These are phyloP conservation scores for Trichoderma koningiopsis DNA, from an alignment of 2,329 filamentous ascomycete genomes.

Conservation along the genomic window DNA sequence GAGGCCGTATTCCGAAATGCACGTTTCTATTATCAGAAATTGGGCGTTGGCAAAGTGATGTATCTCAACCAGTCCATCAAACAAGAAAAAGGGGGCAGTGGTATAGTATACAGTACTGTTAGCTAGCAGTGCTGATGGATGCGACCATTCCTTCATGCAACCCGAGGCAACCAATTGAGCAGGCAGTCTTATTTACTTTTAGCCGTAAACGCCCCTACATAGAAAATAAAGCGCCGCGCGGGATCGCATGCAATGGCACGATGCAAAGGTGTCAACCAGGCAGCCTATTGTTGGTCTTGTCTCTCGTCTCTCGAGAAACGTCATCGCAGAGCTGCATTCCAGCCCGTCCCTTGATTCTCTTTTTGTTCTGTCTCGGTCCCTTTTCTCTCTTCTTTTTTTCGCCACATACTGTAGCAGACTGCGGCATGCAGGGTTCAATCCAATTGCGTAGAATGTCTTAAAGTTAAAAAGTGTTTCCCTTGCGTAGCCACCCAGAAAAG, in stretches of 20 bases:
- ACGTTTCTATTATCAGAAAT: neutral
- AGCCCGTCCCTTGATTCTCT: neutral
- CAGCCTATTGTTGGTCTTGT: neutral
- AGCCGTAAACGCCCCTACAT: neutral
- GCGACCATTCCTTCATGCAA: slow-evolving; percentile 8
- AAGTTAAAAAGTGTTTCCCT: neutral
- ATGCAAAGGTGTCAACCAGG: no score
- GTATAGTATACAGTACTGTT: no score
- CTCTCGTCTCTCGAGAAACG: slow-evolving; percentile 3
- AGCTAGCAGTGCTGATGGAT: no score
- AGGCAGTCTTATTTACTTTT: slow-evolving; percentile 19
- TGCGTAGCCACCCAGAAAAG: neutral
- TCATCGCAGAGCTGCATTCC: slow-evolving; percentile 7
- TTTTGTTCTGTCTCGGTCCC: neutral
- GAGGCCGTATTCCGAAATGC: neutral
- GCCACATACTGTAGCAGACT: neutral
- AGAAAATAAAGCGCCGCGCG: neutral
- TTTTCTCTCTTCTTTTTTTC: neutral
- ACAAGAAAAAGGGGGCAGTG: neutral
- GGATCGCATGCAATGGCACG: neutral
- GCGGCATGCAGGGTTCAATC: neutral
- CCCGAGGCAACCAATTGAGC: slow-evolving; percentile 18
- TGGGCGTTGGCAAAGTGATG: neutral
- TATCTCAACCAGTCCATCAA: neutral
- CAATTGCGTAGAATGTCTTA: neutral